Evolutionary conservation across 2,329 filamentous ascomycete genomes (phyloP), one percentile per base, ranked within the genome.

Genomic region (Claviceps pazoutovae): DNA sequence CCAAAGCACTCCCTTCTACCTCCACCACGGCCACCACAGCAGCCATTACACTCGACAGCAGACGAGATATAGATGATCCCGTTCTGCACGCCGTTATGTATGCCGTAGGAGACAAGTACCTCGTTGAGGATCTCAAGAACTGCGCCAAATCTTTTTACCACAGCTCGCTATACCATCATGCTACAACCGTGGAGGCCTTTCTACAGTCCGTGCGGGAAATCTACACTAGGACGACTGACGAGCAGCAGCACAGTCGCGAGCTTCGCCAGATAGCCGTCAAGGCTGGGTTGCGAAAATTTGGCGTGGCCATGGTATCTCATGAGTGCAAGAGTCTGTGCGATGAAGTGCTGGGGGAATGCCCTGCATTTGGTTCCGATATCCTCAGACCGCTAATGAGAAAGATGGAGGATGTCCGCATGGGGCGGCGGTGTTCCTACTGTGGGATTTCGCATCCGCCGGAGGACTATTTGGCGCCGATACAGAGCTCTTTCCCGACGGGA

Each of bases 311-410:
- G 46, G 46, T 48, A 21, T 48, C 37, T 0, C 23, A 41, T 5
- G 19, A n/a, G 46, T 48, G 37, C 46, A 41, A 11, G 37, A 14
- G 8, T 7, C 30, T 48, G 37, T 48, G 46, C 6, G 37, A 48
- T 23, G 46, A 41, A 5, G 46, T 48, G n/a, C 21, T 48, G 37
- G 16, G 21, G 13, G 21, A 26, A 16, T 48, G 37, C 1, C 46
- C 46, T 19, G 46, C 21, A 7, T 48, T 48, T 30, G 46, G 37
- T 16, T 41, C 46, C 37, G 46, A 48, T 23, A 41, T 48, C 17
- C 46, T 48, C 21, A 37, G 37, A 23, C 46, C 46, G 46, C 46
- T 48, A n/a, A 48, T 48, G 46, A 48, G 37, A 37, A 48, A 48
- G 46, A 41, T n/a, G 37, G 46, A 41, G 14, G 46, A 48, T 30